Conservation (phyloP, 2,329 filamentous ascomycete genomes). For the Neofusicoccum parvum region DNA sequence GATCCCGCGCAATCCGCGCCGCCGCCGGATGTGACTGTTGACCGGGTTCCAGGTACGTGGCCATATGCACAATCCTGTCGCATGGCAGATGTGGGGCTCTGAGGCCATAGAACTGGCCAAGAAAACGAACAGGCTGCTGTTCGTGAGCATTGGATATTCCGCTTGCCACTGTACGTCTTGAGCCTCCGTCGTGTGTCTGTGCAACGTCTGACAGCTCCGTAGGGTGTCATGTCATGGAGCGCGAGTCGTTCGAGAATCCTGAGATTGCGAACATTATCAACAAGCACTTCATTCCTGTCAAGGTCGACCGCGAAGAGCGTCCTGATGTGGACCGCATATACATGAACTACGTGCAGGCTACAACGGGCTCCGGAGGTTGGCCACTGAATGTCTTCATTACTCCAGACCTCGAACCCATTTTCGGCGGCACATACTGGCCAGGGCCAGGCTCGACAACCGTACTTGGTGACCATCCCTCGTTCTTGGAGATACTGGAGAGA, state of each 20-base stretch:
- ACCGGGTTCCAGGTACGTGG: conserved; percentile 59
- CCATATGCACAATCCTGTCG: conserved; percentile 79
- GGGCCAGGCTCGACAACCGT: conserved; percentile 65
- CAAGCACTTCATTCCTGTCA: conserved; percentile 83
- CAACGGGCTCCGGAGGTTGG: conserved; percentile 88
- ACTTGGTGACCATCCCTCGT: conserved; percentile 64
- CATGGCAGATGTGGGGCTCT: conserved; percentile 86
- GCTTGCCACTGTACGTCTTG: conserved; percentile 82
- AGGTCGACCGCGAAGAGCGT: conserved; percentile 90
- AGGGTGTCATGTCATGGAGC: conserved; percentile 80
- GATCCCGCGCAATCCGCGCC: not conserved
- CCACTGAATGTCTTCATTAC: conserved; percentile 96
- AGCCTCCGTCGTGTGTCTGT: not conserved
- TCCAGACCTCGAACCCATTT: conserved; percentile 87
- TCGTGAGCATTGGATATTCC: conserved; percentile 91
- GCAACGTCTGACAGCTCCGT: conserved; percentile 14
- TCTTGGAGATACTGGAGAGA: conserved; percentile 80
- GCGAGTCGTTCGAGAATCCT: conserved; percentile 84
- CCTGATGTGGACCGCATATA: conserved; percentile 95
- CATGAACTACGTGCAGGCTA: conserved; percentile 97
- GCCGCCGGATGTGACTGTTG: conserved; percentile 22
- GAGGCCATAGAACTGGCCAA: conserved; percentile 76
- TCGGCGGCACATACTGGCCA: conserved; percentile 95
- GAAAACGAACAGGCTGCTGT: conserved; percentile 83
- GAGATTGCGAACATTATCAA: conserved; percentile 84